A percentile compares a stretch with the other conserved stretches of the same genome.
Evolutionary conservation across 495 filamentous ascomycete genomes (phyloP).

Genomic region (Amphirosellinia nigrospora): DNA sequence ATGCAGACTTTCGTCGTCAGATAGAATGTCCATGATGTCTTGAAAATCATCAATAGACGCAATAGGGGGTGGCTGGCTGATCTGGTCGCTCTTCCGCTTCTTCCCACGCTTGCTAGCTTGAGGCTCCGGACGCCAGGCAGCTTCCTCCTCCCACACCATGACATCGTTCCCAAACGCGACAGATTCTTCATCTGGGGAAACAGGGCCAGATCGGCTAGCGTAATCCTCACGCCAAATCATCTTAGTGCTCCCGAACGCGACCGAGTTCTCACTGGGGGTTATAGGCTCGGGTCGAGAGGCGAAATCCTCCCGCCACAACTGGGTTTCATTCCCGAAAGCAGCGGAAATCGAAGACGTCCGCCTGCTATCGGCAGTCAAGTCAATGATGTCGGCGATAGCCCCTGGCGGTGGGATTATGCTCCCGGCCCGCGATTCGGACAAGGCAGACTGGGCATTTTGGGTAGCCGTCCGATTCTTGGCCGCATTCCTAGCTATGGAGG

Average conservation of each 20-base stretch:
- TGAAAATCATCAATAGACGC: conserved; percentile 42
- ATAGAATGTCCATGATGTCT: conserved; percentile 48
- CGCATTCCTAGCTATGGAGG: conserved; percentile 36
- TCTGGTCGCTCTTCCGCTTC: conserved; percentile 78
- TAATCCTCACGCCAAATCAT: conserved; percentile 41
- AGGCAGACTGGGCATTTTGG: conserved; percentile 16
- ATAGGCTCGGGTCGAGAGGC: conserved; percentile 42
- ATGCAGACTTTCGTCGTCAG: conserved; percentile 34
- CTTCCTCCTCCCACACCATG: conserved; percentile 67
- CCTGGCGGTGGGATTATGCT: conserved; percentile 31
- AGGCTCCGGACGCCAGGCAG: conserved; percentile 43
- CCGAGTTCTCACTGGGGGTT: conserved; percentile 55
- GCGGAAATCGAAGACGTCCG: conserved; percentile 46
- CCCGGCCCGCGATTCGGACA: background rate
- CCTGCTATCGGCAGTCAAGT: conserved; percentile 69
- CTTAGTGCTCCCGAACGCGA: conserved; percentile 35
- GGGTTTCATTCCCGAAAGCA: conserved; percentile 59
- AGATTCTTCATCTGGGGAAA: conserved; percentile 39
- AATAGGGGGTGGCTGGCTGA: conserved; percentile 47
- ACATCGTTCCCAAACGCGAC: conserved; percentile 61
- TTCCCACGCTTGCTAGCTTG: conserved; percentile 58
- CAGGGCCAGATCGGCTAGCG: conserved; percentile 33
- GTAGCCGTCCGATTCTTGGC: conserved; percentile 35
- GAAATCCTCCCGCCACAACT: conserved; percentile 66
- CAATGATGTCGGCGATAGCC: conserved; percentile 63